Evolutionary conservation across 2,329 filamentous ascomycete genomes (phyloP).

Genomic region (Neonectria neomacrospora): DNA sequence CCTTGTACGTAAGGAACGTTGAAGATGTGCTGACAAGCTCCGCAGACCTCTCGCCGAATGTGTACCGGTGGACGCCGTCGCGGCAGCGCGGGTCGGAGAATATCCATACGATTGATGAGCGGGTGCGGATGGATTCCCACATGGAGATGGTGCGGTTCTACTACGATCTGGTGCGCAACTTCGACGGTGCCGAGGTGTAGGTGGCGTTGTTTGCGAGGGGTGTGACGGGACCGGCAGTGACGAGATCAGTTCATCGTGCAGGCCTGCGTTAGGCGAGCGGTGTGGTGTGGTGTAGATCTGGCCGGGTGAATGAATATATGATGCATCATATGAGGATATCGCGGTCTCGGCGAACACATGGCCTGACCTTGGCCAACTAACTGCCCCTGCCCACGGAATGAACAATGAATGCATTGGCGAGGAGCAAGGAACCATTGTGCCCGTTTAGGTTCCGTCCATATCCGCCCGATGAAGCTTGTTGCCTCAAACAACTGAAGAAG

Average conservation of each 20-base stretch:
- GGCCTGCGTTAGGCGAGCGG: background rate
- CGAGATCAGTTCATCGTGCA: constrained; percentile 8
- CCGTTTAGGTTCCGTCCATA: background rate
- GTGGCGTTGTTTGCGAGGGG: background rate
- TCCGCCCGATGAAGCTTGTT: background rate
- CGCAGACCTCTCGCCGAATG: constrained; percentile 47
- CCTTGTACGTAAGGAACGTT: background rate
- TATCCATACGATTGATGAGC: constrained; percentile 58
- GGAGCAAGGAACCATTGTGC: background rate
- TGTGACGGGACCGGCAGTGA: background rate
- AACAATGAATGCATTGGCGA: background rate
- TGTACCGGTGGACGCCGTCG: constrained; percentile 58
- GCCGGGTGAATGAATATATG: background rate
- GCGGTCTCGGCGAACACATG: background rate
- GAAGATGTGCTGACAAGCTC: background rate
- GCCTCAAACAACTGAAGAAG: background rate
- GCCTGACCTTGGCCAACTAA: background rate
- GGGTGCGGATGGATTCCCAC: constrained; percentile 52
- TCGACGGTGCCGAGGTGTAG: constrained; percentile 52
- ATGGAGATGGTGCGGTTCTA: constrained; percentile 57
- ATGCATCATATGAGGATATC: background rate
- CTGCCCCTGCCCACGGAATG: background rate
- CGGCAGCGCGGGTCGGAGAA: constrained; percentile 38
- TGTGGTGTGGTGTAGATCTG: constrained; percentile 3
- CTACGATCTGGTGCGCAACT: constrained; percentile 57